A percentile compares a stretch with the other conserved stretches of the same genome.
These are phyloP conservation scores for Huntiella abstrusa DNA, from an alignment of 2,329 filamentous ascomycete species.

Conservation along the genomic window DNA sequence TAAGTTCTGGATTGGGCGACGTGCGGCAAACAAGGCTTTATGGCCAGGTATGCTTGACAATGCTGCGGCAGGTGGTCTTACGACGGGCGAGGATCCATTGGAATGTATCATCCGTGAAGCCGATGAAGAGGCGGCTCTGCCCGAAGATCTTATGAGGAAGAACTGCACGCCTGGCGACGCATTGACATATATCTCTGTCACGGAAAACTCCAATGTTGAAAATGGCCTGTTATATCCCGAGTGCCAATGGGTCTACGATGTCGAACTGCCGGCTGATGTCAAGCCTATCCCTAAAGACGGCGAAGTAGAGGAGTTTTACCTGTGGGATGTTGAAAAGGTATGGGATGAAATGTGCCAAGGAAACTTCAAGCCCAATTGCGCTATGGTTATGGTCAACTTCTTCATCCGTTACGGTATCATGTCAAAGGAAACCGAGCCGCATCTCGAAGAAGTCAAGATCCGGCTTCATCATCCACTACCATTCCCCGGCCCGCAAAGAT, in stretches of 20 bases:
- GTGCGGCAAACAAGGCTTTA: conserved; percentile 62
- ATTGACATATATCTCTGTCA: conserved; percentile 71
- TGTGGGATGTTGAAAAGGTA: conserved; percentile 62
- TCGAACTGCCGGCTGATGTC: conserved; percentile 52
- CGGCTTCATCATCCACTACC: conserved; percentile 63
- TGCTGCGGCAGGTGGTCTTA: conserved; percentile 64
- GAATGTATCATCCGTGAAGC: conserved; percentile 74
- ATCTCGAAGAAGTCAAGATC: conserved; percentile 56
- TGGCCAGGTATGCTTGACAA: conserved; percentile 92
- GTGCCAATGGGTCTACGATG: conserved; percentile 77
- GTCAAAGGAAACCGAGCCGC: conserved; percentile 57
- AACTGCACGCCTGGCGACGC: conserved; percentile 42
- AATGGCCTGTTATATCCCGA: conserved; percentile 72
- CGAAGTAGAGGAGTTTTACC: conserved; percentile 71
- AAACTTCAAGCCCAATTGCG: conserved; percentile 86
- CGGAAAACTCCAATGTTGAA: conserved; percentile 21
- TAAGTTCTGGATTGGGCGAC: conserved; percentile 67
- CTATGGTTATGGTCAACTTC: conserved; percentile 70
- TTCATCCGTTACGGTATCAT: conserved; percentile 70
- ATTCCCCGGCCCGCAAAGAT: conserved; percentile 48
- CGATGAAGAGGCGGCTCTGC: conserved; percentile 71
- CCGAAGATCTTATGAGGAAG: conserved; percentile 46
- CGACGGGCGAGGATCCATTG: conserved; percentile 60
- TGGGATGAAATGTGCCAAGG: conserved; percentile 48
- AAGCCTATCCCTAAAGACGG: conserved; percentile 63